A percentile compares a stretch with the other conserved stretches of the same genome.
phyloP scores from a whole-genome alignment of 805 yeast species.

The Lipomyces mesembrius region DNA sequence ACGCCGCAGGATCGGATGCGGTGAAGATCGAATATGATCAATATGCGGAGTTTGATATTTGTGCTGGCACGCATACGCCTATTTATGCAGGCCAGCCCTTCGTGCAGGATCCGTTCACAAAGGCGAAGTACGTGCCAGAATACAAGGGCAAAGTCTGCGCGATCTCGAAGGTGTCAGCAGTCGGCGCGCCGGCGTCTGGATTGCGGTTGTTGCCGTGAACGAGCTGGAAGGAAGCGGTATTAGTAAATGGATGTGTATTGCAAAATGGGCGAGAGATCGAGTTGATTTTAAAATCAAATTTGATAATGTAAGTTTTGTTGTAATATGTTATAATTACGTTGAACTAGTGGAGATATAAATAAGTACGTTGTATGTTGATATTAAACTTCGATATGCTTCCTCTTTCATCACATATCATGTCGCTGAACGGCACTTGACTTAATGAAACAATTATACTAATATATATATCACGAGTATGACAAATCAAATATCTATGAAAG shows the following conservation, averaged over 20 bases:
- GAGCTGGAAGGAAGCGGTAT: background rate
- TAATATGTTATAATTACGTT: background rate
- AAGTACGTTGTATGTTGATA: background rate
- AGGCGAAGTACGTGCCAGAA: conserved; percentile 79
- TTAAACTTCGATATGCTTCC: background rate
- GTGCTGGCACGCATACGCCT: conserved; percentile 86
- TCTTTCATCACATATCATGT: no score
- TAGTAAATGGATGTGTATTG: no score
- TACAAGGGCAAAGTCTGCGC: conserved; percentile 79
- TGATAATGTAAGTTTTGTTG: background rate
- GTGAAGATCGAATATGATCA: conserved; percentile 91
- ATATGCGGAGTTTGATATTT: conserved; percentile 85
- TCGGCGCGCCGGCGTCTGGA: conserved; percentile 94
- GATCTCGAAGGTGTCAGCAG: conserved; percentile 73
- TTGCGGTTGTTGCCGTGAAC: conserved; percentile 55
- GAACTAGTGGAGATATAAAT: background rate
- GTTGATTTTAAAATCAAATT: background rate
- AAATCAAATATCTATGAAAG: background rate
- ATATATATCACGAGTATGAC: background rate
- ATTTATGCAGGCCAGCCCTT: conserved; percentile 75
- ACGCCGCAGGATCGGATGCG: conserved; percentile 79
- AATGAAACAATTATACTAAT: background rate
- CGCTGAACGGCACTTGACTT: no score
- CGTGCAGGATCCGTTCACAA: conserved; percentile 82
- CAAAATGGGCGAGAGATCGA: no score